Conservation (phyloP, 176 grass and related monocot genomes). For the Aegilops sharonensis region DNA sequence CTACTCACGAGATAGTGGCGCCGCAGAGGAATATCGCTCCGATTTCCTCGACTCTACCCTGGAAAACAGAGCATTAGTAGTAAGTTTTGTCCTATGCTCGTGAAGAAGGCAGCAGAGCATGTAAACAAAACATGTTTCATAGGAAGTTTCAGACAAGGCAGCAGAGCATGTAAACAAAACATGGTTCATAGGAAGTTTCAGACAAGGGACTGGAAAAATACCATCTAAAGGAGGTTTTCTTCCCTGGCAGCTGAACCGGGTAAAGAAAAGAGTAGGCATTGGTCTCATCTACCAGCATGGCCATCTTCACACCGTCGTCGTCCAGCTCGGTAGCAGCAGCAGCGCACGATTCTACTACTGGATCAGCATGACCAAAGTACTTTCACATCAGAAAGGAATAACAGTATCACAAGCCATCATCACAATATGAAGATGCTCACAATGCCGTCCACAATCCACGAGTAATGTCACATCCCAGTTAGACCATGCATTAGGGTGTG, state of each 20-base stretch:
- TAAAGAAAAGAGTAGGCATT: conserved; percentile 93
- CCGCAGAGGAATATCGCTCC: conserved; percentile 91
- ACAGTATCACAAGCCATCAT: not conserved
- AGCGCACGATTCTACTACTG: conserved; percentile 67
- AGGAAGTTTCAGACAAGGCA: not conserved
- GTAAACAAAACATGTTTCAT: not conserved
- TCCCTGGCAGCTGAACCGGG: conserved; percentile 60
- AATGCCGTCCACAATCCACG: not conserved
- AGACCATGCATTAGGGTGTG: no score
- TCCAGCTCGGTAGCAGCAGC: conserved; percentile 50
- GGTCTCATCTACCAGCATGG: conserved; percentile 55
- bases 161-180: no score
- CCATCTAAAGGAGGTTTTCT: conserved; percentile 80
- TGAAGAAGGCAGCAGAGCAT: not conserved
- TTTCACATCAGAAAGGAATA: not conserved
- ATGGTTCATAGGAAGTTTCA: not conserved
- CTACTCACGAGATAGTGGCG: conserved; percentile 84
- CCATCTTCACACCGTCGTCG: conserved; percentile 79
- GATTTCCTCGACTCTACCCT: conserved; percentile 97
- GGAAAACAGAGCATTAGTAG: conserved; percentile 26
- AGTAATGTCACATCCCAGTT: no score
- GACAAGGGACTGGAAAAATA: conserved; percentile 16
- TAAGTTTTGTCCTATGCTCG: conserved; percentile 8
- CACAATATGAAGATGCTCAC: not conserved
- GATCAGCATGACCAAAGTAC: conserved; percentile 19